Conservation (phyloP, 768 basidiomycete genomes). For the Russula vinacea region DNA sequence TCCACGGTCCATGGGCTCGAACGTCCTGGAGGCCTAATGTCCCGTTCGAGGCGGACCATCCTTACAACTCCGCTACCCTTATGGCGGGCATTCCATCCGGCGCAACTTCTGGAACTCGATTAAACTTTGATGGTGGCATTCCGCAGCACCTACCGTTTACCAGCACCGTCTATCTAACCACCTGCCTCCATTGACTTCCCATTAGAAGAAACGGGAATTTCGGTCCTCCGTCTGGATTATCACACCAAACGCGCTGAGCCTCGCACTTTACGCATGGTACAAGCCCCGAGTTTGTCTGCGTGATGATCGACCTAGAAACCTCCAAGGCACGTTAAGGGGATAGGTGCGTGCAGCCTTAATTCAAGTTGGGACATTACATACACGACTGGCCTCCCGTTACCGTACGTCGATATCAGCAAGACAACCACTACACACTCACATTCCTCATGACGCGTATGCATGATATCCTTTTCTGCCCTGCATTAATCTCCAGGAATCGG, state of each 20-base stretch:
- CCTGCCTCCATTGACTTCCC: not conserved
- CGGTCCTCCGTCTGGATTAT: not conserved
- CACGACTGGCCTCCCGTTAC: not conserved
- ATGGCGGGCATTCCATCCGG: not conserved
- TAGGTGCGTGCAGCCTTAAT: not conserved
- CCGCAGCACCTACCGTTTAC: not conserved
- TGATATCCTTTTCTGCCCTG: not conserved
- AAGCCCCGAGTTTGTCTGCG: not conserved
- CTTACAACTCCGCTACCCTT: not conserved
- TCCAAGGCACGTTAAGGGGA: too few species aligned
- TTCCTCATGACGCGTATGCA: not conserved
- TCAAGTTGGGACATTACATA: not conserved
- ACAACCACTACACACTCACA: not conserved
- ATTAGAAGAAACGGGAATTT: not conserved
- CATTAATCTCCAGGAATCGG: not conserved
- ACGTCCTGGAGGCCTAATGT: not conserved
- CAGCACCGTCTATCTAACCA: not conserved
- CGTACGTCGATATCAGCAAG: not conserved
- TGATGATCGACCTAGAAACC: not conserved
- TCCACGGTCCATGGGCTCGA: not conserved
- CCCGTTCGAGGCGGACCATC: not conserved
- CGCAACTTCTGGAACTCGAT: not conserved
- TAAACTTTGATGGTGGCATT: constrained; percentile 13
- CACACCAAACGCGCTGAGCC: not conserved
- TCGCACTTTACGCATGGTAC: not conserved